These are phyloP conservation scores for Gremmenia infestans DNA, from an alignment of 2,329 filamentous ascomycete species.

Conservation along the genomic window DNA sequence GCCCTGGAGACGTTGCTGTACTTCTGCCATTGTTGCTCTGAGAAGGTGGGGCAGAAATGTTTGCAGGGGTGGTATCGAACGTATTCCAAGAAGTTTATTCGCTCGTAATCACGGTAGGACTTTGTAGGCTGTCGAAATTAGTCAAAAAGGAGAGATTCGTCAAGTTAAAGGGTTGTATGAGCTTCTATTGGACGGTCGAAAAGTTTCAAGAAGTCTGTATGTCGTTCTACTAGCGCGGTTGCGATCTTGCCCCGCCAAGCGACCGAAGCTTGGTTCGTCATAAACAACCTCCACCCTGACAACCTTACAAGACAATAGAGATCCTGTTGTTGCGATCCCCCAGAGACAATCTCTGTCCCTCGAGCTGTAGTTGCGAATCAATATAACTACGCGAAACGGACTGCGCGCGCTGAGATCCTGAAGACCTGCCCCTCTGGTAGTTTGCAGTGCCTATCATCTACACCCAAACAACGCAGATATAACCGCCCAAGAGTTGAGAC, in stretches of 20 bases:
- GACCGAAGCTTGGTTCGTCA: conserved; percentile 12
- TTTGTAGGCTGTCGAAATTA: not conserved
- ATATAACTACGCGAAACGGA: not conserved
- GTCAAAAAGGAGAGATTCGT: not conserved
- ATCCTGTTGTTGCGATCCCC: not conserved
- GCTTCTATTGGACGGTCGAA: not conserved
- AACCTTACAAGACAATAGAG: conserved; percentile 5
- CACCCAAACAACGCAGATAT: not conserved
- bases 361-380: not conserved
- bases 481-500: not conserved
- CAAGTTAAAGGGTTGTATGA: not conserved
- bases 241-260: conserved; percentile 21
- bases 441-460: not conserved
- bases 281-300: conserved; percentile 7
- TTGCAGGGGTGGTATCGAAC: not conserved
- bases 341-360: not conserved
- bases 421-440: not conserved
- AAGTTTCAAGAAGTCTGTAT: conserved; percentile 13
- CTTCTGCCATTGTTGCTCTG: conserved; percentile 55
- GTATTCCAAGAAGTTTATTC: not conserved
- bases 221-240: conserved; percentile 18
- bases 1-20: conserved; percentile 72
- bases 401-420: not conserved
- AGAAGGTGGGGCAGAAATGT: not conserved
- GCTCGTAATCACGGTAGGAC: not conserved